A percentile compares a stretch with the other conserved stretches of the same genome.
phyloP scores from a whole-genome alignment of 805 yeast genomes.

The Lipomyces yamanashiensis region DNA sequence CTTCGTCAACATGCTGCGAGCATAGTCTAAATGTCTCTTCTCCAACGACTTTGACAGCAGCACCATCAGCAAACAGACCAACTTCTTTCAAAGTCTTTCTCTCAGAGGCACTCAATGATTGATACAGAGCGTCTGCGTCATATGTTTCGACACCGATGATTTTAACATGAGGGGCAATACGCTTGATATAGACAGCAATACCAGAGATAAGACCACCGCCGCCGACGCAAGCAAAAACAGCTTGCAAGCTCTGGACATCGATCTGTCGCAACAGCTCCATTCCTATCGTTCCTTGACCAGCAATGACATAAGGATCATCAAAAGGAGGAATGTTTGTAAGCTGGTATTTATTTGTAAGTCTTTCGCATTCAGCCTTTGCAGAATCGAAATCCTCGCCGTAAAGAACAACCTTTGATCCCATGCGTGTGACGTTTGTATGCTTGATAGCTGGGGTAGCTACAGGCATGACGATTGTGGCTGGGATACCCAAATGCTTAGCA shows the following conservation, averaged over 20 bases:
- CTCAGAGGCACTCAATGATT: conserved; percentile 62
- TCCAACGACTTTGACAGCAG: conserved; percentile 90
- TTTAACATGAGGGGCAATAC: conserved; percentile 97
- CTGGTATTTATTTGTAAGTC: conserved; percentile 70
- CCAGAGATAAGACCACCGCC: conserved; percentile 98
- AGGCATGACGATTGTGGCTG: conserved; percentile 98
- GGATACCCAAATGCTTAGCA: conserved; percentile 80
- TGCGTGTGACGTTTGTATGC: conserved; percentile 84
- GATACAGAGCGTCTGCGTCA: conserved; percentile 92
- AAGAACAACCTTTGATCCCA: conserved; percentile 93
- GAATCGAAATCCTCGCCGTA: conserved; percentile 93
- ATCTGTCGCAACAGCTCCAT: conserved; percentile 90
- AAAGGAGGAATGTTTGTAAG: conserved; percentile 95
- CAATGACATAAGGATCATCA: conserved; percentile 96
- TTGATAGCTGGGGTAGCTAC: conserved; percentile 95
- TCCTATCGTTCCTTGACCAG: conserved; percentile 98
- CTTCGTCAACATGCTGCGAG: conserved; percentile 81
- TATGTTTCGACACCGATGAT: conserved; percentile 94
- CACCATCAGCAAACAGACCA: conserved; percentile 98
- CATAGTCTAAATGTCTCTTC: conserved; percentile 88
- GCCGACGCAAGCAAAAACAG: conserved; percentile 91
- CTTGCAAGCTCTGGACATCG: conserved; percentile 59
- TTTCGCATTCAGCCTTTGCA: conserved; percentile 88
- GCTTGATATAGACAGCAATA: conserved; percentile 83
- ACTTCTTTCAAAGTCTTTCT: conserved; percentile 68